Conservation (phyloP, 495 filamentous ascomycete species). For the Lophiostoma macrostomum region DNA sequence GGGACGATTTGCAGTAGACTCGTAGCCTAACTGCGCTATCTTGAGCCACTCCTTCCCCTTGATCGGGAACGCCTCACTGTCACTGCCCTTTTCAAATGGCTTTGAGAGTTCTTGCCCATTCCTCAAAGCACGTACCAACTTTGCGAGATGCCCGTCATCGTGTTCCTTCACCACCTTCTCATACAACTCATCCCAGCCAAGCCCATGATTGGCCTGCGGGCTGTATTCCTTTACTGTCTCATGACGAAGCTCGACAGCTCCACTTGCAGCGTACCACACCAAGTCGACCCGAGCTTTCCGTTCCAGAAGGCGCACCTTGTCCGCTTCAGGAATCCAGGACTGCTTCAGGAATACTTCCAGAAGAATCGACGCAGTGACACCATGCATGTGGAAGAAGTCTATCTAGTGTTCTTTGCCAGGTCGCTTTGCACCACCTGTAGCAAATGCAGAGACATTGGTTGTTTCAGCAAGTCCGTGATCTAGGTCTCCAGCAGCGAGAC, state of each 20-base stretch:
- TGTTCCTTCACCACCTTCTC: conserved; percentile 49
- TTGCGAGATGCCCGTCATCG: conserved; percentile 77
- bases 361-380: conserved; percentile 60
- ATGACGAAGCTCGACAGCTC: conserved; percentile 50
- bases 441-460: no score
- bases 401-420: conserved; percentile 62
- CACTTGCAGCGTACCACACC: conserved; percentile 59
- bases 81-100: conserved; percentile 44
- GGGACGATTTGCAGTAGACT: no score
- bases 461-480: no score
- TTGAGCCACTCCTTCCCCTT: no score
- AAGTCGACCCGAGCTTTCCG: conserved; percentile 71
- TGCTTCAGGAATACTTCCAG: conserved; percentile 51
- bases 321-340: conserved; percentile 40
- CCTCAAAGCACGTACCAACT: conserved; percentile 64
- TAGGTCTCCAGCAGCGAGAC: no score
- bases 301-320: conserved; percentile 65
- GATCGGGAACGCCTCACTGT: conserved; percentile 45
- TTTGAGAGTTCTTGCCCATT: conserved; percentile 48
- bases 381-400: conserved; percentile 80
- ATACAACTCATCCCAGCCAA: conserved; percentile 55
- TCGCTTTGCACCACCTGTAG: no score
- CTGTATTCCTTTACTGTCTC: conserved; percentile 55
- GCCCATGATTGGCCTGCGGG: conserved; percentile 36
- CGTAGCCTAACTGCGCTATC: no score